These are phyloP conservation scores for Zanthoxylum bungeanum DNA, from an alignment of 345 rosid genomes.

Conservation along the genomic window DNA sequence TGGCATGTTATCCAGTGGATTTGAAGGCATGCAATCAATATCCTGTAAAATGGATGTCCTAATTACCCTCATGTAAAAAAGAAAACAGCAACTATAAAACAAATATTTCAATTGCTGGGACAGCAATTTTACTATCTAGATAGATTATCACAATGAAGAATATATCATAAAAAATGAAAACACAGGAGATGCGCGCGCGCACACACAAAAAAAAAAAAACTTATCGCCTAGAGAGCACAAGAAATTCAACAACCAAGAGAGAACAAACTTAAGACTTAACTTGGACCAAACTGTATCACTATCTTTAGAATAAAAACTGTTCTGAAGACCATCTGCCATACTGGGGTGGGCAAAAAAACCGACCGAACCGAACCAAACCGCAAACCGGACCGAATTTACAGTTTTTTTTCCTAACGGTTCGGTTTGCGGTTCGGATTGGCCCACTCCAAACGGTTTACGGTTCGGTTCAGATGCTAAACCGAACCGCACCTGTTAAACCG, in stretches of 20 bases:
- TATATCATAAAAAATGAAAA: not conserved
- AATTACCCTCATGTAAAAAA: not conserved
- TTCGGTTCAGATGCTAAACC: too few species aligned
- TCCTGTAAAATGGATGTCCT: slow-evolving; percentile 49
- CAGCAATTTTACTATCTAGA: not conserved
- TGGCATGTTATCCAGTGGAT: slow-evolving; percentile 85
- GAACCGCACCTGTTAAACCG: too few species aligned
- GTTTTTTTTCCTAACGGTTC: too few species aligned
- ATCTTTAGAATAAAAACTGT: not conserved
- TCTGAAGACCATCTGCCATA: not conserved
- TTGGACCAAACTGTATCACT: not conserved
- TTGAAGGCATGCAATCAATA: slow-evolving; percentile 93
- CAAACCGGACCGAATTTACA: too few species aligned
- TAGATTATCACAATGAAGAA: not conserved
- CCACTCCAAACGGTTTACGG: too few species aligned
- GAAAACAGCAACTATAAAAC: not conserved
- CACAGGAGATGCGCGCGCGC: not conserved
- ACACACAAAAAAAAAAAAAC: too few species aligned
- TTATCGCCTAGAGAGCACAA: not conserved
- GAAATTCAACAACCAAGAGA: not conserved
- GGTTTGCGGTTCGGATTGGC: too few species aligned
- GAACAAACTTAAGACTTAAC: not conserved
- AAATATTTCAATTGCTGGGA: not conserved
- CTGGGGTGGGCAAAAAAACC: too few species aligned
- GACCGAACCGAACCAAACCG: too few species aligned